phyloP scores from a whole-genome alignment of 177 flowering plant genomes.

The Vitis hybrid region DNA sequence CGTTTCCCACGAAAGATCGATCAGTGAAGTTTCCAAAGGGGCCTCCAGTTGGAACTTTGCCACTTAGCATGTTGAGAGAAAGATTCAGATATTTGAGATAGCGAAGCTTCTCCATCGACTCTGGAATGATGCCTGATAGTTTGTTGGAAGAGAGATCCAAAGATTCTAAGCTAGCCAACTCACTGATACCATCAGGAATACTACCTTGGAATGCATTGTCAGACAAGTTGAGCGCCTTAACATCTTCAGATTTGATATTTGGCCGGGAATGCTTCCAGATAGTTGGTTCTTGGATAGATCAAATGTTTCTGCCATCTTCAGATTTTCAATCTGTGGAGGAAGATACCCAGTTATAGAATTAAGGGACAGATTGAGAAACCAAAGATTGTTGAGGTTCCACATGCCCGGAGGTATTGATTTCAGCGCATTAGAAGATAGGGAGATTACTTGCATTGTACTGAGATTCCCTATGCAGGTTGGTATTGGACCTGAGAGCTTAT shows the following conservation, averaged over 20 bases:
- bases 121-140: no score
- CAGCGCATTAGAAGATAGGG: background rate
- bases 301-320: no score
- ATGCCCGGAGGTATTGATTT: slow-evolving; percentile 1
- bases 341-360: background rate
- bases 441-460: background rate
- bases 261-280: background rate
- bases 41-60: background rate
- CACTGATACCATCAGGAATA: background rate
- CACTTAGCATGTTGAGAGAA: background rate
- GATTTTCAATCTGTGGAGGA: slow-evolving; percentile 7
- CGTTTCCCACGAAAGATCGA: no score
- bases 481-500: slow-evolving; percentile 7
- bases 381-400: slow-evolving; percentile 3
- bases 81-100: background rate
- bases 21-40: no score
- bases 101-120: no score
- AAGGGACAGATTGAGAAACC: background rate
- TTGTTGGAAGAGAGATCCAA: no score
- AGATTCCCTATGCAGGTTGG: background rate
- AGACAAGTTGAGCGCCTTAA: background rate
- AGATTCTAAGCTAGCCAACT: background rate
- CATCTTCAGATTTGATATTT: background rate
- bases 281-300: background rate
- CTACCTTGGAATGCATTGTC: background rate